Conservation (phyloP, 139 green algal species). For the Marvania coccoides region DNA sequence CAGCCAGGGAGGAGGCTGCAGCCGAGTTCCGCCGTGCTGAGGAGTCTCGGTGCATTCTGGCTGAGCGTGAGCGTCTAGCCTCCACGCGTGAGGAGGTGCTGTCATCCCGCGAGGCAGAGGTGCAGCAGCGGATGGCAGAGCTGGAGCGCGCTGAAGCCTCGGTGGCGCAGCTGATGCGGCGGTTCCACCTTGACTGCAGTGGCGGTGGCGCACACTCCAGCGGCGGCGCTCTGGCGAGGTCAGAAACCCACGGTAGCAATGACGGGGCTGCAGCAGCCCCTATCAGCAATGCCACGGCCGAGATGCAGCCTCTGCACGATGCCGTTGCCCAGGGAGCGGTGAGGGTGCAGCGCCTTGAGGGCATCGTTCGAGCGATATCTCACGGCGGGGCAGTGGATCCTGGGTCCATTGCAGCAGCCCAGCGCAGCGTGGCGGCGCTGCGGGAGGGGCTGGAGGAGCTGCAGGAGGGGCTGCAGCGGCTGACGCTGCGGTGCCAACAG, state of each 20-base stretch:
- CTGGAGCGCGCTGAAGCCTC: constrained; percentile 6
- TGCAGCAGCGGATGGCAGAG: constrained; percentile 2
- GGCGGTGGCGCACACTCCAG: too few relatives aligned
- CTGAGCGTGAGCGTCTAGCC: constrained; percentile 1
- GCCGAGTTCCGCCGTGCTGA: constrained; percentile 1
- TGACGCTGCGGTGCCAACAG: constrained; percentile 13
- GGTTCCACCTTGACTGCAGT: constrained; percentile 4
- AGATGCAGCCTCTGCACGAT: constrained; percentile 5
- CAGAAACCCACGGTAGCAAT: too few relatives aligned
- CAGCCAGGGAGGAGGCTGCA: neutral
- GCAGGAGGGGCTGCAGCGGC: neutral
- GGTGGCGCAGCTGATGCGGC: constrained; percentile 6
- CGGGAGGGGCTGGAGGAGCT: constrained; percentile 10
- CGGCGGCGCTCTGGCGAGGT: too few relatives aligned
- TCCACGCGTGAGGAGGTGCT: constrained; percentile 8
- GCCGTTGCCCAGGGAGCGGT: constrained; percentile 5
- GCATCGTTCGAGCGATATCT: constrained; percentile 15
- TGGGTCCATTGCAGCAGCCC: neutral
- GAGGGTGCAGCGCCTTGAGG: constrained; percentile 17
- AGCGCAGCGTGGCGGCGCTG: constrained; percentile 9
- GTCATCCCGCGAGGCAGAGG: constrained; percentile 4
- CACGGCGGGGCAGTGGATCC: constrained; percentile 8
- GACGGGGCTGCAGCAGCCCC: neutral
- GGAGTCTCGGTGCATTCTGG: neutral
- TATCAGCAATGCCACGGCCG: neutral